phyloP scores from a whole-genome alignment of 2,329 filamentous ascomycete genomes.

The Rhytidhysteron rufulum region DNA sequence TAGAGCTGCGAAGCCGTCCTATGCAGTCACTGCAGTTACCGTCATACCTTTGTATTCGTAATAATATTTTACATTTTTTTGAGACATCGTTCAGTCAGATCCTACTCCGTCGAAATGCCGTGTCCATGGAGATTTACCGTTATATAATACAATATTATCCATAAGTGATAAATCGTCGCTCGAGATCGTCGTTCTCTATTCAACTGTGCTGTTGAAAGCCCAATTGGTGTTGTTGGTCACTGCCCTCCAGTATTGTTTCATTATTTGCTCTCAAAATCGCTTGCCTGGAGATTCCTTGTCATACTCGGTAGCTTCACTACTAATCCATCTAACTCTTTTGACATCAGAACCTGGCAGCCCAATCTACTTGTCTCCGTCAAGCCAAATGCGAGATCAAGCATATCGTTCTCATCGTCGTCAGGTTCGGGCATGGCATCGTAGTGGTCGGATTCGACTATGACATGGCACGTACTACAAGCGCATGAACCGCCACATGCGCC shows the following conservation, averaged over 20 bases:
- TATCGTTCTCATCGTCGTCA: slow-evolving; percentile 45
- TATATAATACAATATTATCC: too few relatives aligned
- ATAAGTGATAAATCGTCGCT: too few relatives aligned
- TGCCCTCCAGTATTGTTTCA: not conserved
- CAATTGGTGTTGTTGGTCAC: too few relatives aligned
- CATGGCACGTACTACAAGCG: slow-evolving; percentile 89
- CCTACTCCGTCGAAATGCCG: too few relatives aligned
- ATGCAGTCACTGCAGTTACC: too few relatives aligned
- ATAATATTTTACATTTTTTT: too few relatives aligned
- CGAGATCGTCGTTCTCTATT: too few relatives aligned
- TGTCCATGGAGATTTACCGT: too few relatives aligned
- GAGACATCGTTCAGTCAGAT: too few relatives aligned
- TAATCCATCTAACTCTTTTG: slow-evolving; percentile 80
- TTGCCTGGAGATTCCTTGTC: slow-evolving; percentile 94
- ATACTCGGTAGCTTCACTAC: slow-evolving; percentile 82
- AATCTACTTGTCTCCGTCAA: slow-evolving; percentile 79
- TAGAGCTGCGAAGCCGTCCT: too few relatives aligned
- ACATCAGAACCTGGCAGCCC: slow-evolving; percentile 91
- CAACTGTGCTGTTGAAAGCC: too few relatives aligned
- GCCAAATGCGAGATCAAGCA: slow-evolving; percentile 80
- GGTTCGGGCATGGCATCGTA: slow-evolving; percentile 67
- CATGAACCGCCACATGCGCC: slow-evolving; percentile 93
- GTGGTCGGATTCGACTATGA: slow-evolving; percentile 72
- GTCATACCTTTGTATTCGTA: too few relatives aligned
- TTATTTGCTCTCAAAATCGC: slow-evolving; percentile 64